Base-by-base conservation (phyloP, 768 basidiomycete genomes). In the Tylopilus subfusipes region DNA sequence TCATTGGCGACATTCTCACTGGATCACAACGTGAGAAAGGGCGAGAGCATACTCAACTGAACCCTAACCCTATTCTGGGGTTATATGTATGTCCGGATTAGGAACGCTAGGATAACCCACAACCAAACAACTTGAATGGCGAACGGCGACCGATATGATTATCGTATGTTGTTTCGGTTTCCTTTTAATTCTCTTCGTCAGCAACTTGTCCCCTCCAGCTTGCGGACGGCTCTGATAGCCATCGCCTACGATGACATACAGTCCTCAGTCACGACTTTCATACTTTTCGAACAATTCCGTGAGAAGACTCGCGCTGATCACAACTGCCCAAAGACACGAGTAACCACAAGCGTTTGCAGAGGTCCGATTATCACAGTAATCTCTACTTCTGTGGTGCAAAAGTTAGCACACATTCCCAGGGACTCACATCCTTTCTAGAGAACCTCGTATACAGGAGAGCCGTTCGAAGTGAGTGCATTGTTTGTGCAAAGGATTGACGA, bases 1-100 rank as follows among this genome's bases (percentile, higher is more conserved):
- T 72, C 38, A 66, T 68, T 46, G 69, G 71, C 11, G 71, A 69
- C 69, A 72, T 70, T 36, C 42, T 55, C 36, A 38, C 50, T 50
- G 36, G 27, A 48, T 31, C 38, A n/a, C 45, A 49, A 48, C 59
- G 68, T 69, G 68, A 50, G 68, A 63, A 58, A 27, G 8, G 1
- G 3, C 1, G 36, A 14, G 19, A 24, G 45, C 16, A 18, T 33
- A 46, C 6, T 14, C 7, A 13, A 33, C 30, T 4, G 31, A 56
- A 67, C 69, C 69, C 55, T 69, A 69, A 71, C 68, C 69, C 49
- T 45, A 33, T 4, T 12, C 8, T 71, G 27, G 52, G 68, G 63
- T 59, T 52, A 40, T 31, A n/a, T n/a, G n/a, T n/a, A n/a, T 34
- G 11, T 16, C 38, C 19, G 5, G 9, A 36, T 18, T 36, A 36